Base-by-base conservation (phyloP, 106 monocot species). In the Triglochin maritima region DNA sequence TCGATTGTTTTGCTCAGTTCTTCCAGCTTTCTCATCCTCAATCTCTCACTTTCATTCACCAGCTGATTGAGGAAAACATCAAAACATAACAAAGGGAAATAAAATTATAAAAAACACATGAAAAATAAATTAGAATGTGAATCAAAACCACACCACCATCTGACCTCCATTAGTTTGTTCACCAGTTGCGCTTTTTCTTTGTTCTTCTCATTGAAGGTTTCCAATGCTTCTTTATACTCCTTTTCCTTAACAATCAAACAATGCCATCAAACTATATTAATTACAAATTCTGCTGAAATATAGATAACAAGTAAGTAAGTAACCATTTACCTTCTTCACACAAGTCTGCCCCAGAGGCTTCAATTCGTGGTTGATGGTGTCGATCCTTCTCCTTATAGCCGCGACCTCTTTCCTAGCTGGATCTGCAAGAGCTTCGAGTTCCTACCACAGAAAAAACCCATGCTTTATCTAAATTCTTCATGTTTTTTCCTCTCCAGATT, bases 351-450 rank as follows among this genome's bases (percentile, higher is more conserved):
- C 87, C 14, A 90, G 87, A 13, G 95, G 90, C 72, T 90, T 95
- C 52, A 95, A 46, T 49, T 95, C 84, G 15, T 81, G 87, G 58
- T 87, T 90, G 6, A 85, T 75, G 3, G 68, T 50, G 55, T 95
- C 95, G 44, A 95, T 90, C 70, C 64, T 84, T 79, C 81, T 85
- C 14, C 95, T 81, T 13, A 83, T 65, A 3, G 83, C 72, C 12
- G 86, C 79, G 43, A 90, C 83, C 73, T 95, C 87, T 79, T 83
- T 89, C 60, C 95, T 85, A 16, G 85, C 83, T 17, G 95, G 95
- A 85, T 95, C 95, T 44, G 79, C 79, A 81, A 95, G 85, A 15
- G 59, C 79, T 79, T 95, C 95, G n/a, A 95, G 87, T 61, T 95
- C 95, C 95, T 96, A 56, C 43, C 29, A 29, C 29, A 29, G 29